A percentile compares a stretch with the other conserved stretches of the same genome.
These are phyloP conservation scores for Yamadazyma dendronema DNA, from an alignment of 1,139 yeast species.

Conservation along the genomic window DNA sequence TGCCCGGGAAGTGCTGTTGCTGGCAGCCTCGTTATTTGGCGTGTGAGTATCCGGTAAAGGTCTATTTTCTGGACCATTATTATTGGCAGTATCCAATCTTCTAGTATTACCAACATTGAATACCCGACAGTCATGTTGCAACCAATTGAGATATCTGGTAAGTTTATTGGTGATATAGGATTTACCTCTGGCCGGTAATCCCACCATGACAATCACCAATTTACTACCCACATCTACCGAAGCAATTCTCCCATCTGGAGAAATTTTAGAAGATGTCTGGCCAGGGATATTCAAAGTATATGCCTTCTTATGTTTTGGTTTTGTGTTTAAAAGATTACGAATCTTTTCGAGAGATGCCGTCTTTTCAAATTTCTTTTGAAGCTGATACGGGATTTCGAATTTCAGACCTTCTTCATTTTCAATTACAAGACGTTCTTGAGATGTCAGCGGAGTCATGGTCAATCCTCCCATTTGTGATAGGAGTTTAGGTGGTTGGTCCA, in stretches of 20 bases:
- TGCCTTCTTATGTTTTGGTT: slow-evolving; percentile 49
- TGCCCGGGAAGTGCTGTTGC: not conserved
- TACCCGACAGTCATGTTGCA: slow-evolving; percentile 84
- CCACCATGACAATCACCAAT: slow-evolving; percentile 91
- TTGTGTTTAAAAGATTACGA: slow-evolving; percentile 35
- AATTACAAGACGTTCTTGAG: slow-evolving; percentile 2
- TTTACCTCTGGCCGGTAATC: slow-evolving; percentile 90
- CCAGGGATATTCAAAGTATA: slow-evolving; percentile 93
- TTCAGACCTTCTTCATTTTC: slow-evolving; percentile 6
- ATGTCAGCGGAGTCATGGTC: slow-evolving; percentile 2
- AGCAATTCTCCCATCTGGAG: slow-evolving; percentile 82
- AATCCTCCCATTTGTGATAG: not conserved
- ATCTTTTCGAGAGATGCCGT: slow-evolving; percentile 44
- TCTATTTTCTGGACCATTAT: slow-evolving; percentile 66
- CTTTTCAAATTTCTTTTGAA: slow-evolving; percentile 37
- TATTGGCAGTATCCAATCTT: slow-evolving; percentile 59
- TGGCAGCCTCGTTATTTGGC: slow-evolving; percentile 26
- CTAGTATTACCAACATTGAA: slow-evolving; percentile 95
- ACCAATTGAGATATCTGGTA: slow-evolving; percentile 86
- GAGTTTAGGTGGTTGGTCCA: not conserved
- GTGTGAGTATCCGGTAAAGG: slow-evolving; percentile 67
- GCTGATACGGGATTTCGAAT: slow-evolving; percentile 27
- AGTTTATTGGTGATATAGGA: slow-evolving; percentile 89
- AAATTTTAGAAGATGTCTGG: slow-evolving; percentile 75
- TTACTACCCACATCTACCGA: slow-evolving; percentile 74